A percentile compares a stretch with the other conserved stretches of the same genome.
These are phyloP conservation scores for Hanseniaspora occidentalis DNA, from an alignment of 805 yeast species.

Conservation along the genomic window DNA sequence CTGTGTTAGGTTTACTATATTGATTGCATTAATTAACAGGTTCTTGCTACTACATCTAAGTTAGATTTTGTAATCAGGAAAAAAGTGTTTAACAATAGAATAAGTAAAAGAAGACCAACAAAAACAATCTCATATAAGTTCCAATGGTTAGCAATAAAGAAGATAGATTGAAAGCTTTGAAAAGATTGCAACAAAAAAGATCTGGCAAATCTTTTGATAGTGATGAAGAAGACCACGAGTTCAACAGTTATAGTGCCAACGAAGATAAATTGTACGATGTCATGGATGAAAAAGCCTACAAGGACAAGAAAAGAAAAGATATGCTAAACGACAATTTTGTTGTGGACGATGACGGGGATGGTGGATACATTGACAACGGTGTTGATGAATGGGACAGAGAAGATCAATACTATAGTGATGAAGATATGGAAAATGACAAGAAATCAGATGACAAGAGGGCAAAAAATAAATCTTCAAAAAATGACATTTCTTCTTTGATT, in stretches of 20 bases:
- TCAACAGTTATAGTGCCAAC: background rate
- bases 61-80: too few relatives aligned
- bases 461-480: constrained; percentile 3
- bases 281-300: constrained; percentile 68
- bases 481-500: constrained; percentile 4
- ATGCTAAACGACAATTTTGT: constrained; percentile 84
- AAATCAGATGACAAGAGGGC: constrained; percentile 17
- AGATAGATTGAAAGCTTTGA: constrained; percentile 43
- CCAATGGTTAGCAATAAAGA: background rate
- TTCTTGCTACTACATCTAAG: too few relatives aligned
- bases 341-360: constrained; percentile 87
- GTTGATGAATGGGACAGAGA: constrained; percentile 74
- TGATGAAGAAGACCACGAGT: constrained; percentile 14
- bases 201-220: constrained; percentile 12
- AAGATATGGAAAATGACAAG: constrained; percentile 25
- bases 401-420: constrained; percentile 43
- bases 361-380: constrained; percentile 80
- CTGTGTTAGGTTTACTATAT: too few relatives aligned
- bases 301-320: constrained; percentile 66
- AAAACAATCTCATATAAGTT: background rate
- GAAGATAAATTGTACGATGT: constrained; percentile 64
- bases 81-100: too few relatives aligned
- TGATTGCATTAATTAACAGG: too few relatives aligned
- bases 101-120: background rate
- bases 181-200: constrained; percentile 48